These are phyloP conservation scores for Pleurotus eryngii DNA, from an alignment of 768 basidiomycete genomes.

Conservation along the genomic window DNA sequence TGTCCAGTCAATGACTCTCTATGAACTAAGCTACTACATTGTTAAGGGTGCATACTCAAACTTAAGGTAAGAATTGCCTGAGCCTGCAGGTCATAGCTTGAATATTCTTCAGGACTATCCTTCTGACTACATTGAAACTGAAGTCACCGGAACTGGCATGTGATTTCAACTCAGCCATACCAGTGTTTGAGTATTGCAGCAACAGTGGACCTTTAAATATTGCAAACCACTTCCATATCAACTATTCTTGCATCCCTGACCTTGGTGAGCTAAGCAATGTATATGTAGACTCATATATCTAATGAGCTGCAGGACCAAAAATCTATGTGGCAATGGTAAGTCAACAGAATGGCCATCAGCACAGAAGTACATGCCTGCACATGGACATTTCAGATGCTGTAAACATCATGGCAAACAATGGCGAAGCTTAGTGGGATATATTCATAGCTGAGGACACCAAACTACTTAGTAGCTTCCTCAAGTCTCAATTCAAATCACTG, in stretches of 20 bases:
- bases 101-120: slow-evolving; percentile 55
- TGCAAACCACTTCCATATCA: slow-evolving; percentile 60
- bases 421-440: slow-evolving; percentile 69
- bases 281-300: slow-evolving; percentile 9
- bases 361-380: slow-evolving; percentile 65
- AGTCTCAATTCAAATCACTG: not conserved
- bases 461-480: slow-evolving; percentile 54
- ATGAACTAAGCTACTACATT: not conserved
- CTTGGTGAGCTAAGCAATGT: slow-evolving; percentile 33
- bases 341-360: slow-evolving; percentile 43
- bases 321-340: slow-evolving; percentile 70
- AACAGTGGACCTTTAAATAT: slow-evolving; percentile 67
- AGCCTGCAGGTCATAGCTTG: not conserved
- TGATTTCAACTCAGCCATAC: slow-evolving; percentile 60
- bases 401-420: slow-evolving; percentile 64
- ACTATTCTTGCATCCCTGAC: slow-evolving; percentile 50
- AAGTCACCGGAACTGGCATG: slow-evolving; percentile 62
- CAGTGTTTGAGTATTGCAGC: slow-evolving; percentile 61
- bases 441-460: slow-evolving; percentile 57
- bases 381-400: slow-evolving; percentile 73
- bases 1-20: slow-evolving; percentile 23
- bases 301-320: slow-evolving; percentile 49
- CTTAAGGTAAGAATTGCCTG: not conserved
- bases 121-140: slow-evolving; percentile 55
- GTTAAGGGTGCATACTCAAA: not conserved